Evolutionary conservation across 1,284 basidiomycete genomes (phyloP), one percentile per base, ranked within the genome.

Genomic region (Irpex lacteus): DNA sequence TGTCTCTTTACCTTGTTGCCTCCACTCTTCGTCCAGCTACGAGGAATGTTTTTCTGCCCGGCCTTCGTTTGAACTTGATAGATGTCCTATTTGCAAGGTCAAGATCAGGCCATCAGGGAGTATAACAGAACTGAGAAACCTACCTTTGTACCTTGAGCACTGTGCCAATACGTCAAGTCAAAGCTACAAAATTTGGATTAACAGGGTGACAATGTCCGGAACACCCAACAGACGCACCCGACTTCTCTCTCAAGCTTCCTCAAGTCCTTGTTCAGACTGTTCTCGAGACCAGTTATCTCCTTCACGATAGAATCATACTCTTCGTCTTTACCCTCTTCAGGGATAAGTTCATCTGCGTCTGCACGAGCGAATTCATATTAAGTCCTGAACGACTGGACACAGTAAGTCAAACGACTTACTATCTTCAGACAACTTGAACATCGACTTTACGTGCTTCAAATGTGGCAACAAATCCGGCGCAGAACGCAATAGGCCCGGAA

Each of bases 21-120:
- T n/a, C 86, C 82, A 62, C 84, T 86, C 76, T 96, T 95, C 9
- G 84, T 87, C 96, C 96, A 98, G 63, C 89, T 85, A 40, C 85
- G 83, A 0, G 96, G 96, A 5, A 92, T 83, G 66, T 88, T 85
- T 66, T 87, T 82, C 61, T 85, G 79, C 2, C 75, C 76, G 8
- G 81, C 78, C 61, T 85, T 78, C 3, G 91, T 88, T 76, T 96
- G 90, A 26, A 98, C 82, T 38, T 96, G 85, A 74, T 92, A 96
- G 55, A 97, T 95, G 73, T 96, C 94, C 89, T 95, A 67, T 9
- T 26, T 26, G 21, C 21, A 26, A 26, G 21, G 3, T 3, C 21
- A 26, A 26, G 21, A 26, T 26, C 21, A 26, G 21, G 21, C 21
- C 21, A 26, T 26, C 21, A 26, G 21, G 21, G 1, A 3, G 21